These are phyloP conservation scores for Daldinia eschscholtzii DNA, from an alignment of 2,329 filamentous ascomycete genomes.

Conservation along the genomic window DNA sequence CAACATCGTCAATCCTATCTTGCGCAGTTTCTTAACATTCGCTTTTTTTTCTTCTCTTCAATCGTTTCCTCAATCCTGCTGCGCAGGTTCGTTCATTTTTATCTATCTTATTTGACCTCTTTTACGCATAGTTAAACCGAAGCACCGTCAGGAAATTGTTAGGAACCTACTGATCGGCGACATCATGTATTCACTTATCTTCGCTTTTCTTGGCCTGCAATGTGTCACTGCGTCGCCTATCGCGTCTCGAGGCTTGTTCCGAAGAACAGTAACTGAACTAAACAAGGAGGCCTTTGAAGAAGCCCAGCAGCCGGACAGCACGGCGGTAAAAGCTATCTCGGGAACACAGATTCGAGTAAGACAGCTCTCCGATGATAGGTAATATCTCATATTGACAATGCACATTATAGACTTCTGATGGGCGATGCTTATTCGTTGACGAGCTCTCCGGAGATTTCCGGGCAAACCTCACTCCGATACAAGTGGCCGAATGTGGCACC, in stretches of 20 bases:
- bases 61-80: slow-evolving; percentile 24
- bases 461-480: slow-evolving; percentile 59
- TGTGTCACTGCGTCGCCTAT: slow-evolving; percentile 35
- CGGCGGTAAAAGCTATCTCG: slow-evolving; percentile 58
- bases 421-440: slow-evolving; percentile 59
- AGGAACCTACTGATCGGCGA: neutral
- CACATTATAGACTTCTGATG: slow-evolving; percentile 54
- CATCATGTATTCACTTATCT: slow-evolving; percentile 30
- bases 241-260: slow-evolving; percentile 8
- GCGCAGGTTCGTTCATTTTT: slow-evolving; percentile 30
- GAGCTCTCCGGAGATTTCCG: slow-evolving; percentile 60
- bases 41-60: slow-evolving; percentile 11
- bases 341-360: slow-evolving; percentile 56
- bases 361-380: neutral
- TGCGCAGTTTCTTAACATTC: slow-evolving; percentile 21
- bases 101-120: slow-evolving; percentile 14
- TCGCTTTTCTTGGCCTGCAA: slow-evolving; percentile 30
- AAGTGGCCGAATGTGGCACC: slow-evolving; percentile 57
- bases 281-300: slow-evolving; percentile 57
- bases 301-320: slow-evolving; percentile 58
- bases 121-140: neutral
- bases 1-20: slow-evolving; percentile 10
- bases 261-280: slow-evolving; percentile 52
- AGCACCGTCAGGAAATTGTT: too few species aligned
- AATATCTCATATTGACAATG: slow-evolving; percentile 14